Evolutionary conservation across 495 filamentous ascomycete genomes (phyloP), one percentile per base, ranked within the genome.

Genomic region (Podospora tetraspora): DNA sequence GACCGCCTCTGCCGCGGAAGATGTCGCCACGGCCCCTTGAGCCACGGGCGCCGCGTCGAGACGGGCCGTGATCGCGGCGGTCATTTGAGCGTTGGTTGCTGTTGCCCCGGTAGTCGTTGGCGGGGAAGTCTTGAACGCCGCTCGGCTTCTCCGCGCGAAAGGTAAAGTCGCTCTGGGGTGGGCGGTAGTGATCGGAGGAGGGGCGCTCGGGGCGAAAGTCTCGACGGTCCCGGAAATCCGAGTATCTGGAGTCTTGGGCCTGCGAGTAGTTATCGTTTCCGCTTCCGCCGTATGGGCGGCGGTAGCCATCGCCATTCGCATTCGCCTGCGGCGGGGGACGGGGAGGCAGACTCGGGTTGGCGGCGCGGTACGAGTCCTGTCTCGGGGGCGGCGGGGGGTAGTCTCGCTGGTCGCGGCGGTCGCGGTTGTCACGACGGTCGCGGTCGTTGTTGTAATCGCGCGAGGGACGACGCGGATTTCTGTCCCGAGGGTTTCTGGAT

Each of bases 81-180:
- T 10, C n/a, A 13, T 61, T 63, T 9, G 27, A n/a, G 1, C 29
- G 30, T 3, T 19, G 57, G 34, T 57, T 58, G 21, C 37, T 57
- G 21, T 73, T 59, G 3, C 70, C 69, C 9, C 67, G 67, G 59
- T 78, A 70, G 57, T 60, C 57, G 29, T 69, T 75, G 68, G 69
- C 68, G 69, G 23, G 22, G 12, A 64, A 67, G 13, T 77, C 71
- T 32, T 72, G 64, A 23, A 84, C 64, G 24, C 80, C 82, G 1
- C 74, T 66, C 8, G 81, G 81, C 30, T 76, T 78, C 23, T 79
- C 77, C 23, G 79, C 72, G 10, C 78, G 79, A 57, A 84, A 84
- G 4, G 79, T 79, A 66, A 84, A 84, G 30, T 83, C 80, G 34
- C 79, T 69, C 62, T 79, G 79, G 21, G 82, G 82, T 16, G 77